A percentile compares a stretch with the other conserved stretches of the same genome.
phyloP scores from a whole-genome alignment of 768 basidiomycete genomes.

The Trametes coccinea region DNA sequence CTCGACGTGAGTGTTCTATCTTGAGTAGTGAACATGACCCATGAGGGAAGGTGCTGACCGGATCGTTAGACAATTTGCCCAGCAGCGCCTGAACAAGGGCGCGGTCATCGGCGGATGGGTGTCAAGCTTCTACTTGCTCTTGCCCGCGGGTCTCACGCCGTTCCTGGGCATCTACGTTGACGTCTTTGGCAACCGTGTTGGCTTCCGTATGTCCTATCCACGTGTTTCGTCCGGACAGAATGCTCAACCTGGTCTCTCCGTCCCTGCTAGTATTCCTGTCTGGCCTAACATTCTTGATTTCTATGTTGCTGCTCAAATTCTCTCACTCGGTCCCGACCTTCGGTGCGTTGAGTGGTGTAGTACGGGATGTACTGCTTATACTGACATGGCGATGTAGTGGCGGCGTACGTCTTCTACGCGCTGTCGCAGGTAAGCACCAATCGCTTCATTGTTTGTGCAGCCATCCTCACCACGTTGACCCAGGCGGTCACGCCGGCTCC shows the following conservation, averaged over 20 bases:
- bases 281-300: slow-evolving; percentile 40
- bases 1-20: slow-evolving; percentile 37
- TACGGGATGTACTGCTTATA: neutral
- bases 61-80: slow-evolving; percentile 39
- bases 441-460: neutral
- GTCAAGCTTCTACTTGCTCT: slow-evolving; percentile 43
- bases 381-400: slow-evolving; percentile 28
- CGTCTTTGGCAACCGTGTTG: slow-evolving; percentile 39
- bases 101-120: slow-evolving; percentile 48
- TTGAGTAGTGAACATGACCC: too few species aligned
- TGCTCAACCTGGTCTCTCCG: neutral
- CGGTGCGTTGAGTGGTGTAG: slow-evolving; percentile 27
- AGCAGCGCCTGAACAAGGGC: slow-evolving; percentile 43
- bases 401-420: slow-evolving; percentile 45
- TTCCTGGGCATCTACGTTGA: slow-evolving; percentile 45
- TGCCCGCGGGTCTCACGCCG: slow-evolving; percentile 42
- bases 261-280: slow-evolving; percentile 39
- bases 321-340: slow-evolving; percentile 41
- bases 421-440: slow-evolving; percentile 36
- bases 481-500: slow-evolving; percentile 38
- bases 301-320: slow-evolving; percentile 43
- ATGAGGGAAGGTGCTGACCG: too few species aligned
- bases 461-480: neutral
- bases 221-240: too few species aligned
- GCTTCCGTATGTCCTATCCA: slow-evolving; percentile 35